Conservation (phyloP, 2,329 filamentous ascomycete genomes). For the Xylariaceae sp. region DNA sequence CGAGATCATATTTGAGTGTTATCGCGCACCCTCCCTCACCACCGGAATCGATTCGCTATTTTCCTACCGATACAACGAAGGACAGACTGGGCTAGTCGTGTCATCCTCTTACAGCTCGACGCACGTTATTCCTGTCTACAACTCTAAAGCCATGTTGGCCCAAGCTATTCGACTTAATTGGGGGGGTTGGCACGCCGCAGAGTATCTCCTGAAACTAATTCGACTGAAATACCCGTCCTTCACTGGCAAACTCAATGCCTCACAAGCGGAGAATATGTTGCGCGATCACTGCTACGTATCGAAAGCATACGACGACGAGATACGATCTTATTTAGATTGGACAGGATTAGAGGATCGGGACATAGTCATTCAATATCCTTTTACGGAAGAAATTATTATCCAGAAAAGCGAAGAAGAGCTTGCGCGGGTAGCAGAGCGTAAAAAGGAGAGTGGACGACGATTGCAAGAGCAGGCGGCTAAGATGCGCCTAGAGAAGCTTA, state of each 20-base stretch:
- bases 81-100: slow-evolving; percentile 84
- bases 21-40: slow-evolving; percentile 84
- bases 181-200: slow-evolving; percentile 88
- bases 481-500: slow-evolving; percentile 93
- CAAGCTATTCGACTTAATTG: slow-evolving; percentile 92
- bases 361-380: slow-evolving; percentile 89
- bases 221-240: slow-evolving; percentile 91
- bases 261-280: slow-evolving; percentile 87
- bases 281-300: slow-evolving; percentile 90
- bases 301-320: slow-evolving; percentile 79
- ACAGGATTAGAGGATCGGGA: slow-evolving; percentile 89
- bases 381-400: slow-evolving; percentile 84
- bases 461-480: slow-evolving; percentile 96
- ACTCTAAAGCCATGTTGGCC: slow-evolving; percentile 80
- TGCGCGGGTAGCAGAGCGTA: slow-evolving; percentile 85
- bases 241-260: slow-evolving; percentile 81
- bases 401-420: slow-evolving; percentile 97
- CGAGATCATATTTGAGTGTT: slow-evolving; percentile 96
- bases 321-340: slow-evolving; percentile 84
- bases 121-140: slow-evolving; percentile 90
- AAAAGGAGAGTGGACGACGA: slow-evolving; percentile 90
- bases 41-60: slow-evolving; percentile 98
- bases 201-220: slow-evolving; percentile 89
- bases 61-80: slow-evolving; percentile 91
- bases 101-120: slow-evolving; percentile 94